phyloP scores from a whole-genome alignment of 805 yeast genomes.

The Candida sakaeoensis region DNA sequence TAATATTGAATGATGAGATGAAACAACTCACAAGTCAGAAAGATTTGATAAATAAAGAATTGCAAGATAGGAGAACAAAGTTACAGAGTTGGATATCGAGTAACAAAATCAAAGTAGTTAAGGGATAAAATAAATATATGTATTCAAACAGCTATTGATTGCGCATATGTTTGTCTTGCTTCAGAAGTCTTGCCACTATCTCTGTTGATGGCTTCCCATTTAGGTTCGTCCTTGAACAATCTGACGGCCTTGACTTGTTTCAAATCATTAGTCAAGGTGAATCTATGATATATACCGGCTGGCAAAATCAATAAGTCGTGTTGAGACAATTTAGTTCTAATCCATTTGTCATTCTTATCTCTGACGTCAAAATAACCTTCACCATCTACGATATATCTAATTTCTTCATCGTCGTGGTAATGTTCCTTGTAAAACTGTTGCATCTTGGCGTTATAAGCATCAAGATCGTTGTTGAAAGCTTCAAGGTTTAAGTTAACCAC shows the following conservation, averaged over 20 bases:
- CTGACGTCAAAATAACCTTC: slow-evolving; percentile 90
- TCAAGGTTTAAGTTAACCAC: slow-evolving; percentile 55
- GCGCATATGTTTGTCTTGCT: slow-evolving; percentile 34
- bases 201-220: slow-evolving; percentile 85
- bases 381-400: slow-evolving; percentile 84
- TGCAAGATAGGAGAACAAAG: slow-evolving; percentile 25
- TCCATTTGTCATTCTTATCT: slow-evolving; percentile 62
- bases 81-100: slow-evolving; percentile 39
- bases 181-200: slow-evolving; percentile 38
- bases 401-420: slow-evolving; percentile 95
- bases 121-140: slow-evolving; percentile 6
- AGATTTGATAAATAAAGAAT: slow-evolving; percentile 22
- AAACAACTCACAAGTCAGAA: slow-evolving; percentile 20
- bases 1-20: slow-evolving; percentile 21
- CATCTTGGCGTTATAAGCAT: slow-evolving; percentile 60
- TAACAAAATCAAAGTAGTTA: slow-evolving; percentile 40
- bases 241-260: slow-evolving; percentile 74
- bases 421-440: slow-evolving; percentile 77
- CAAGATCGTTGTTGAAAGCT: slow-evolving; percentile 55
- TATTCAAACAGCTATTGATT: slow-evolving; percentile 23
- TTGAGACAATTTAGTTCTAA: slow-evolving; percentile 60
- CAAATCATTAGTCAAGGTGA: slow-evolving; percentile 59
- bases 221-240: slow-evolving; percentile 90
- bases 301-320: slow-evolving; percentile 77
- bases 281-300: slow-evolving; percentile 92